Evolutionary conservation across 441 rosid species (phyloP), one percentile per base, ranked within the genome.

Genomic region (Gossypium schwendimanii): DNA sequence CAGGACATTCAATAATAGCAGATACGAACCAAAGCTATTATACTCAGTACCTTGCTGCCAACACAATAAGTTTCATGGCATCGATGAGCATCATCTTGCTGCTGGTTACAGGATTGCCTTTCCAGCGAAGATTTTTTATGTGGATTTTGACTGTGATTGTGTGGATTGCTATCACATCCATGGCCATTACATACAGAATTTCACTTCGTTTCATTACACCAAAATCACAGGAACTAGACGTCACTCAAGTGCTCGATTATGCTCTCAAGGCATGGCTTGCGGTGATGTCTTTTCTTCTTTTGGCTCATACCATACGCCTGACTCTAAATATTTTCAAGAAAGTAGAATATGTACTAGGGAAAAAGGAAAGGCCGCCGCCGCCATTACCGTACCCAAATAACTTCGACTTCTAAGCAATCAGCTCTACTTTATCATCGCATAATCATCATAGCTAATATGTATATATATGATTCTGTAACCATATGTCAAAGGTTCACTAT

Each of bases 51-150:
- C 21, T 64, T 26, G 39, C 36, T 3, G n/a, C n/a, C 15, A 65
- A 58, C 65, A 70, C 71, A n/a, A 2, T 6, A n/a, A 62, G 72
- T 39, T 77, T 77, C 39, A 9, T 72, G 0, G 55, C 70, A 0
- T 66, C 73, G n/a, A 18, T 68, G 0, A 44, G 31, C 73, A 52
- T 68, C n/a, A 72, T 77, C 49, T 39, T 77, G 47, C 21, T 73
- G 39, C 62, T 77, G 2, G n/a, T 77, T 0, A 36, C 72, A 6
- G 64, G 73, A 4, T 45, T 77, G 21, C 70, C 73, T 24, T 59
- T 77, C 52, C 50, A 28, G 24, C 3, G 20, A 10, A 60, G 69
- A 23, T 1, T 68, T 44, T 68, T 72, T 39, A 21, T 68, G 63
- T 77, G 63, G 70, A 50, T 68, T 9, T 17, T 73, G 17, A 77